Percentiles rank a stretch among this genome's conserved stretches.
phyloP scores from a whole-genome alignment of 768 basidiomycete species.

The Auriculariales sp. region DNA sequence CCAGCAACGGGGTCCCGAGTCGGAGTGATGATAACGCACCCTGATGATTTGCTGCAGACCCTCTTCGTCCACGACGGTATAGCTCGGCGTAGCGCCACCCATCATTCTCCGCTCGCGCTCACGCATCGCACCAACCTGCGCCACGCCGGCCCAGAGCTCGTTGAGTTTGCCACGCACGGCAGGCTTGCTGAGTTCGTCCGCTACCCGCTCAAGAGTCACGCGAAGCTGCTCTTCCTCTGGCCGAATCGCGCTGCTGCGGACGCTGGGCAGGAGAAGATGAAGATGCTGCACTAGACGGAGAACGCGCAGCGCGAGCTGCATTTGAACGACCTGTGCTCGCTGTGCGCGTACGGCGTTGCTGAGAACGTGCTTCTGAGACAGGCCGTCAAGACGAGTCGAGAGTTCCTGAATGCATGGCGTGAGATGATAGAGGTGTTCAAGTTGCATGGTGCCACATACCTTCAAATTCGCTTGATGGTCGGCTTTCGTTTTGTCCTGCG shows the following conservation, averaged over 20 bases:
- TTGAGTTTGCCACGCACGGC: conserved; percentile 46
- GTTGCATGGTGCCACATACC: conserved; percentile 18
- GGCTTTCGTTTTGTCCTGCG: conserved; percentile 50
- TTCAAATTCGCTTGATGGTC: conserved; percentile 55
- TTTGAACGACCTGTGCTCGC: conserved; percentile 46
- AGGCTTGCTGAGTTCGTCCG: conserved; percentile 47
- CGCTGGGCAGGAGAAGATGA: conserved; percentile 62
- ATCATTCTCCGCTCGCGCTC: conserved; percentile 23
- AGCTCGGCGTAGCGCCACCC: conserved; percentile 32
- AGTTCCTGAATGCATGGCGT: conserved; percentile 35
- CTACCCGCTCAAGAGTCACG: conserved; percentile 54
- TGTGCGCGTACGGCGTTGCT: conserved; percentile 54
- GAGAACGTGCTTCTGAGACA: conserved; percentile 48
- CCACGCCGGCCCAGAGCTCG: conserved; percentile 76
- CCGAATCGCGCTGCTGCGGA: conserved; percentile 60
- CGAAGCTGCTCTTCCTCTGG: conserved; percentile 71
- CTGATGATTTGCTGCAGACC: conserved; percentile 63
- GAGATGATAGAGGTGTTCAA: not conserved
- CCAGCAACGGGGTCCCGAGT: not conserved
- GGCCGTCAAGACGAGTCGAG: conserved; percentile 42
- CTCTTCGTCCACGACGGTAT: conserved; percentile 80
- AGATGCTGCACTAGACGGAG: conserved; percentile 58
- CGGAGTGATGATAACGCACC: conserved; percentile 24
- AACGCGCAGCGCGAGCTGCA: conserved; percentile 57
- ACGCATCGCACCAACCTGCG: conserved; percentile 46